These are phyloP conservation scores for Kappamyces sp. DNA, from an alignment of 192 early-diverging fungal species.

Conservation along the genomic window DNA sequence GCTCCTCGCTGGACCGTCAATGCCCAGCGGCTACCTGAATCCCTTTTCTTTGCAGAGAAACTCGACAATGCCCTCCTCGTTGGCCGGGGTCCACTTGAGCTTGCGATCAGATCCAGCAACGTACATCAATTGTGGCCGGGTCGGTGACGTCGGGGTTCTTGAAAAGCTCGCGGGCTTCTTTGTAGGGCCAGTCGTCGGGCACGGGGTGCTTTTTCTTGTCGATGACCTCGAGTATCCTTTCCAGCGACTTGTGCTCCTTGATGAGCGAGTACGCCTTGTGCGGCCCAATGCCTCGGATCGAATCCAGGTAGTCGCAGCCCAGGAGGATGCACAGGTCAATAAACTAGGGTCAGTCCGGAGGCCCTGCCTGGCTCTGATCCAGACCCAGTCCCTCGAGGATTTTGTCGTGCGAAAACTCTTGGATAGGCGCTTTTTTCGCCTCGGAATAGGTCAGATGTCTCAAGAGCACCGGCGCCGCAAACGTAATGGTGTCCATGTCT, in stretches of 20 bases:
- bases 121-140: constrained; percentile 62
- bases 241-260: constrained; percentile 75
- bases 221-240: constrained; percentile 67
- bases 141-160: constrained; percentile 70
- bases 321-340: constrained; percentile 96
- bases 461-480: constrained; percentile 81
- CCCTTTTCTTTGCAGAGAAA: constrained; percentile 93
- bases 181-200: constrained; percentile 79
- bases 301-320: constrained; percentile 97
- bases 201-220: constrained; percentile 75
- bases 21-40: constrained; percentile 65
- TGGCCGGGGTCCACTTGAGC: constrained; percentile 40
- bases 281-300: constrained; percentile 90
- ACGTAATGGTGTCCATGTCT: constrained; percentile 98
- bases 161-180: constrained; percentile 86
- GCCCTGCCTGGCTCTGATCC: constrained; percentile 59
- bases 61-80: constrained; percentile 72
- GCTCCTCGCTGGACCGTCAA: constrained; percentile 63
- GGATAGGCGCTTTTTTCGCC: constrained; percentile 81
- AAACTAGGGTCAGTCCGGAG: constrained; percentile 51
- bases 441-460: constrained; percentile 92
- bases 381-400: constrained; percentile 75
- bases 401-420: constrained; percentile 77
- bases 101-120: not conserved
- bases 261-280: constrained; percentile 76